Conservation (phyloP, 306 rosid genomes). For the Vicia faba region DNA sequence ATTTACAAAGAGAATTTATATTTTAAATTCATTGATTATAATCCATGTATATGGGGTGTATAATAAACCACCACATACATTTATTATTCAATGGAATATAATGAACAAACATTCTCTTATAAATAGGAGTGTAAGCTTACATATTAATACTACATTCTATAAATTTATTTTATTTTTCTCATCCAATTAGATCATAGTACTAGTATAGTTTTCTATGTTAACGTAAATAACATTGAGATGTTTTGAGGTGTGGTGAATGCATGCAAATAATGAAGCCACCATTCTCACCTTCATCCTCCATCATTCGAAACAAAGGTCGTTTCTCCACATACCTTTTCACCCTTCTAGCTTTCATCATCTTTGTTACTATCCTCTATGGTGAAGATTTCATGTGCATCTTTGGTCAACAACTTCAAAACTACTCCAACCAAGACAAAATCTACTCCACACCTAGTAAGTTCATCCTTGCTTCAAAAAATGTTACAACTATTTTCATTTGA, state of each 20-base stretch:
- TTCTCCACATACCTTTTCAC: conserved; percentile 77
- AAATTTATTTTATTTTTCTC: no score
- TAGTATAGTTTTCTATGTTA: no score
- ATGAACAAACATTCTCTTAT: no score
- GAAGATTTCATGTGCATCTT: conserved; percentile 70
- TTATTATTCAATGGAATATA: no score
- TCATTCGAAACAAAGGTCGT: conserved; percentile 56
- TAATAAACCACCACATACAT: no score
- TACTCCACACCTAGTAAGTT: conserved; percentile 52
- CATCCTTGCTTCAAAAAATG: background rate
- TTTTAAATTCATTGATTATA: no score
- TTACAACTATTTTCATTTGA: background rate
- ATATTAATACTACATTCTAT: no score
- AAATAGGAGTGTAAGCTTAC: no score
- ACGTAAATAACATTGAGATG: background rate
- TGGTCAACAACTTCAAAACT: conserved; percentile 56
- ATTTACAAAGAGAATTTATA: no score
- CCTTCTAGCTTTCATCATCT: conserved; percentile 69
- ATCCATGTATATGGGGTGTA: no score
- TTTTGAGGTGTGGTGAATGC: conserved; percentile 30
- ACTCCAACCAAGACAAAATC: conserved; percentile 36
- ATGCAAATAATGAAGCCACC: conserved; percentile 67
- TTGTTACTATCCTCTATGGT: conserved; percentile 71
- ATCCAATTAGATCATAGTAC: no score
- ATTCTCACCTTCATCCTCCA: conserved; percentile 49